Evolutionary conservation across 1,284 basidiomycete genomes (phyloP).

Genomic region (Schizopora paradoxa): DNA sequence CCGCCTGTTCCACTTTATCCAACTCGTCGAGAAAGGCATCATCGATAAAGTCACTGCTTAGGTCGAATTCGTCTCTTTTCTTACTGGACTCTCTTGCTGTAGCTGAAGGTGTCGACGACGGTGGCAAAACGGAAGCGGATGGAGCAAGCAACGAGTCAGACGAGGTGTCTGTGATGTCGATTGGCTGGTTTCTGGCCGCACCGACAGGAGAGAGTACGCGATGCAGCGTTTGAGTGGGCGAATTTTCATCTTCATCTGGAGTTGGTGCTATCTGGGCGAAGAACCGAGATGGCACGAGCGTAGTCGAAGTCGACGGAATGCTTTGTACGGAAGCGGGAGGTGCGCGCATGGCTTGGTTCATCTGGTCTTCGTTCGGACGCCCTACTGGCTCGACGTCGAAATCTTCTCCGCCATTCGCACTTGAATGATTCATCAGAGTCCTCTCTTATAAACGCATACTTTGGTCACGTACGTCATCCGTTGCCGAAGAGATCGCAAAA

Average conservation of each 20-base stretch:
- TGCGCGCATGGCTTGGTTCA: not conserved
- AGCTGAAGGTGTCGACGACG: too few relatives aligned
- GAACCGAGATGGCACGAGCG: slow-evolving; percentile 14
- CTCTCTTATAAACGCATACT: not conserved
- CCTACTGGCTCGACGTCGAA: too few relatives aligned
- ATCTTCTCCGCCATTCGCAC: too few relatives aligned
- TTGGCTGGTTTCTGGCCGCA: slow-evolving; percentile 19
- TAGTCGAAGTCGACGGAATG: slow-evolving; percentile 6
- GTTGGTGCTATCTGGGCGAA: slow-evolving; percentile 6
- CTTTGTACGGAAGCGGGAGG: not conserved
- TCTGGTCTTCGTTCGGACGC: slow-evolving; percentile 6
- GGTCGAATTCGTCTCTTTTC: slow-evolving; percentile 26
- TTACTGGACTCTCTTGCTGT: slow-evolving; percentile 17
- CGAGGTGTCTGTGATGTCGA: not conserved
- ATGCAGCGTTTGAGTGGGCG: slow-evolving; percentile 1
- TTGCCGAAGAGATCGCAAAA: slow-evolving; percentile 47
- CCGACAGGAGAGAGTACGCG: slow-evolving; percentile 15
- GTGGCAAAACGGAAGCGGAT: slow-evolving; percentile 14
- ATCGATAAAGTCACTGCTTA: slow-evolving; percentile 31
- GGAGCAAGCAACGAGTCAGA: not conserved
- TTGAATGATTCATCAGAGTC: too few relatives aligned
- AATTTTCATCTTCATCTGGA: not conserved
- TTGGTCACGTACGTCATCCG: slow-evolving; percentile 52
- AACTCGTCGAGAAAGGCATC: slow-evolving; percentile 33
- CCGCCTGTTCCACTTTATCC: slow-evolving; percentile 30